Evolutionary conservation across 371 early-diverging fungal species (phyloP).

Genomic region (Nematocida sp.): DNA sequence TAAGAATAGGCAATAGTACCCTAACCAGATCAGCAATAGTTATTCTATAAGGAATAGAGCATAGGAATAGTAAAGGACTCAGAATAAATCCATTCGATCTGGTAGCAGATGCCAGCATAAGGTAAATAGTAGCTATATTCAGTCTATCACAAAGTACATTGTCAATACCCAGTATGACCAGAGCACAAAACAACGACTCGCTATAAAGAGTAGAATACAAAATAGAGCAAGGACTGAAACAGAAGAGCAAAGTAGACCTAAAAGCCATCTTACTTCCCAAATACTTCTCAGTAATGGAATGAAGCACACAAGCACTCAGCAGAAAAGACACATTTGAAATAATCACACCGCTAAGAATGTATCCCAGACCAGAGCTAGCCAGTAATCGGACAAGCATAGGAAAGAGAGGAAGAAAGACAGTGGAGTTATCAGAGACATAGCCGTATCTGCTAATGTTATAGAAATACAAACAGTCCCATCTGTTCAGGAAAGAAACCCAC

Average conservation of each 20-base stretch:
- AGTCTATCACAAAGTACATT: constrained; percentile 5
- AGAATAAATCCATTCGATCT: constrained; percentile 63
- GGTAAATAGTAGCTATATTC: not conserved
- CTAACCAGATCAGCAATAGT: not conserved
- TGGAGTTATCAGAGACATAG: constrained; percentile 76
- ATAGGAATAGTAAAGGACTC: constrained; percentile 36
- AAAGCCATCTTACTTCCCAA: constrained; percentile 15
- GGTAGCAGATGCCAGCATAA: constrained; percentile 52
- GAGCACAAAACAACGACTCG: constrained; percentile 59
- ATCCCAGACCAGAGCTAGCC: constrained; percentile 61
- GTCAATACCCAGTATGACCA: constrained; percentile 49
- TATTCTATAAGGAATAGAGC: not conserved
- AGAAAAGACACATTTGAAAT: constrained; percentile 52
- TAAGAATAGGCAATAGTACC: constrained; percentile 11
- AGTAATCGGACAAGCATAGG: constrained; percentile 68
- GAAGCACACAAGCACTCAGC: constrained; percentile 51
- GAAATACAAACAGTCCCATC: constrained; percentile 86
- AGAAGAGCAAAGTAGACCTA: constrained; percentile 50
- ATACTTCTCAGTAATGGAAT: constrained; percentile 43
- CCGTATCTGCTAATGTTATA: constrained; percentile 72
- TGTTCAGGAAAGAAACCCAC: constrained; percentile 66
- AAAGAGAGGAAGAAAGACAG: constrained; percentile 80
- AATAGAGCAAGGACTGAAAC: constrained; percentile 60
- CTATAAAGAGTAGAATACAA: constrained; percentile 61
- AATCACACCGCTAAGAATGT: constrained; percentile 67